Evolutionary conservation across 2,329 filamentous ascomycete species (phyloP), one percentile per base, ranked within the genome.

Genomic region (Sporothrix euskadiensis): DNA sequence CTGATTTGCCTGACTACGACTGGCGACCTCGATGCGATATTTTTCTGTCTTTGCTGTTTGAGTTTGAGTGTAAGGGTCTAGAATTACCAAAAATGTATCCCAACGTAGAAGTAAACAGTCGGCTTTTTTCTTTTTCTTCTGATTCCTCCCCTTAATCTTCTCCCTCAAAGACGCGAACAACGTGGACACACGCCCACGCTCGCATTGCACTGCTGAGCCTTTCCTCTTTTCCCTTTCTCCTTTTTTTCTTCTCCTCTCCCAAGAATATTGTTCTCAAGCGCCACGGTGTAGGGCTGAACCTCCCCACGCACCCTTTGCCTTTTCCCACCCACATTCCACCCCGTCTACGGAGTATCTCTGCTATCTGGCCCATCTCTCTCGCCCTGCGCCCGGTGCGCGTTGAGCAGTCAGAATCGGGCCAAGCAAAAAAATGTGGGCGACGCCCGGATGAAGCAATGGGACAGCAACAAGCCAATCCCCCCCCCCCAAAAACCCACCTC

Each of bases 271-370:
- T n/a, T 44, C 59, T 41, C 19, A 19, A 44, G 19, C 35, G 59
- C 59, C 59, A 63, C 39, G 12, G 9, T 66, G 61, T 66, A 66
- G 61, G 61, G 61, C 61, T 66, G 61, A 66, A 66, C 39, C 14
- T 59, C 56, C 56, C 56, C 30, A 35, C 52, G 57, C 30, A 49
- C 14, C 44, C 44, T 14, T 10, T 44, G 26, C 56, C 26, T n/a
- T 59, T 30, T 30, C 10, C 54, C n/a, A 8, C 30, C n/a, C n/a
- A 8, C 30, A 35, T 59, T n/a, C n/a, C 49, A 19, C 56, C 9
- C 41, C 41, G n/a, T 65, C 35, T 44, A n/a, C n/a, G n/a, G n/a
- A n/a, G n/a, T n/a, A 65, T 65, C 59, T 65, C 35, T 19, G 35
- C 59, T 63, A 41, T 41, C 59, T 63, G 16, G 9, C 9, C 52